These are phyloP conservation scores for Kluyveromyces wickerhamii DNA, from an alignment of 805 yeast genomes.

Conservation along the genomic window DNA sequence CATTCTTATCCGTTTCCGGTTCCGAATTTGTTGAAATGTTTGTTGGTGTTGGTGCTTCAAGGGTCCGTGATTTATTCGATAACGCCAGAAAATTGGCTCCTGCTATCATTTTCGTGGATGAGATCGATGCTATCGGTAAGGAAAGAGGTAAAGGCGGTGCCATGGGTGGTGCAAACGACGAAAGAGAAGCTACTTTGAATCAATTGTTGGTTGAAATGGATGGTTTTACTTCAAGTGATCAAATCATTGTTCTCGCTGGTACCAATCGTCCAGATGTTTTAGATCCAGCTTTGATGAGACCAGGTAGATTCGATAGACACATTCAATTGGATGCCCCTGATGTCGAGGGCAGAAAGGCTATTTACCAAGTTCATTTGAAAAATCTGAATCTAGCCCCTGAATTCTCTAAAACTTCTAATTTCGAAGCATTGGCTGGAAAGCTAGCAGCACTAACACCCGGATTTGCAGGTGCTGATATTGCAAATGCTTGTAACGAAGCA, in stretches of 20 bases:
- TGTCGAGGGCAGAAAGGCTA: slow-evolving; percentile 88
- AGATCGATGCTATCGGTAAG: slow-evolving; percentile 98
- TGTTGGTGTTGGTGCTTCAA: slow-evolving; percentile 97
- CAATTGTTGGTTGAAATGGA: slow-evolving; percentile 98
- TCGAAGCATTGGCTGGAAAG: slow-evolving; percentile 65
- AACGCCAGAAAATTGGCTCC: slow-evolving; percentile 94
- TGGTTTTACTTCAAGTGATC: slow-evolving; percentile 86
- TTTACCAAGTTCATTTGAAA: slow-evolving; percentile 76
- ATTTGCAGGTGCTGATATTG: slow-evolving; percentile 96
- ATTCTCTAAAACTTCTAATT: slow-evolving; percentile 34
- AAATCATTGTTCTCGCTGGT: slow-evolving; percentile 95
- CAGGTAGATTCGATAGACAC: slow-evolving; percentile 96
- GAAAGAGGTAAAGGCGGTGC: slow-evolving; percentile 71
- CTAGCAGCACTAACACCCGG: slow-evolving; percentile 97
- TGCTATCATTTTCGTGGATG: slow-evolving; percentile 92
- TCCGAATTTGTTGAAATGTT: slow-evolving; percentile 98
- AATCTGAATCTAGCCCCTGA: slow-evolving; percentile 55
- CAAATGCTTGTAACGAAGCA: slow-evolving; percentile 95
- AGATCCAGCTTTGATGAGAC: slow-evolving; percentile 89
- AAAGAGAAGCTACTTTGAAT: slow-evolving; percentile 91
- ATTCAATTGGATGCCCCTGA: slow-evolving; percentile 89
- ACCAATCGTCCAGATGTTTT: slow-evolving; percentile 92
- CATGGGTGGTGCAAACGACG: slow-evolving; percentile 79
- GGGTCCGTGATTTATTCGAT: slow-evolving; percentile 91
- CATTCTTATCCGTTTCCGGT: slow-evolving; percentile 92